These are phyloP conservation scores for Phycomyces nitens DNA, from an alignment of 192 early-diverging fungal species.

Conservation along the genomic window DNA sequence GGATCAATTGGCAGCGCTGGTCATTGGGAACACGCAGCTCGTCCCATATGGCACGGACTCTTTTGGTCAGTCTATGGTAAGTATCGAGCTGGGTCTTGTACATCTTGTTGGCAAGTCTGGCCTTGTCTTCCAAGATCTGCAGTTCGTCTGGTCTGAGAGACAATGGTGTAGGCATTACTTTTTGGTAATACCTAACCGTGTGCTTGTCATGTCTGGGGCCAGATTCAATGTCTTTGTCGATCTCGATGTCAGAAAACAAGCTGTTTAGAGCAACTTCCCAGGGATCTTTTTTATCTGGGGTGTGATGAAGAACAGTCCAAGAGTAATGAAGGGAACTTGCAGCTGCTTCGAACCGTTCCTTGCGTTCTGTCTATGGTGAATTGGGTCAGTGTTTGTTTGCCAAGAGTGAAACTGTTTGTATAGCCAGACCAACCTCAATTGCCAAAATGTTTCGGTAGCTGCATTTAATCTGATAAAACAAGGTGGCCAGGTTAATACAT, in stretches of 20 bases:
- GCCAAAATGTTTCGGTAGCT: background rate
- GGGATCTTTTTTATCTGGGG: slow-evolving; percentile 9
- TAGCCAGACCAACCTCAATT: background rate
- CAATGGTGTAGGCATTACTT: slow-evolving; percentile 34
- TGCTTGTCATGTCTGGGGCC: slow-evolving; percentile 1
- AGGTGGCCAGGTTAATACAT: background rate
- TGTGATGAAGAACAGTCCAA: slow-evolving; percentile 12
- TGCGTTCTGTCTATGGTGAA: slow-evolving; percentile 9
- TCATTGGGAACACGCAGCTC: slow-evolving; percentile 23
- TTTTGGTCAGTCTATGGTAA: slow-evolving; percentile 20
- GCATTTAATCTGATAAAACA: background rate
- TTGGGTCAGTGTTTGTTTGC: background rate
- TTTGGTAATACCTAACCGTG: slow-evolving; percentile 12
- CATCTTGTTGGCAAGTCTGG: no score
- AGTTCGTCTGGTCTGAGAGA: slow-evolving; percentile 41
- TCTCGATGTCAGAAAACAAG: slow-evolving; percentile 11
- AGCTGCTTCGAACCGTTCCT: slow-evolving; percentile 14
- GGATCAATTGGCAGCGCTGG: slow-evolving; percentile 4
- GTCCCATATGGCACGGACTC: slow-evolving; percentile 27
- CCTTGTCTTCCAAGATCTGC: background rate
- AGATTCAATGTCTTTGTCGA: slow-evolving; percentile 9
- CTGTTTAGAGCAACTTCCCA: slow-evolving; percentile 19
- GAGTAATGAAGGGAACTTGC: slow-evolving; percentile 26
- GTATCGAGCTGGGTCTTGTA: background rate
- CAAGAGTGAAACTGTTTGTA: background rate